These are phyloP conservation scores for Ophiocordyceps camponoti-saundersi DNA, from an alignment of 2,329 filamentous ascomycete genomes.

Conservation along the genomic window DNA sequence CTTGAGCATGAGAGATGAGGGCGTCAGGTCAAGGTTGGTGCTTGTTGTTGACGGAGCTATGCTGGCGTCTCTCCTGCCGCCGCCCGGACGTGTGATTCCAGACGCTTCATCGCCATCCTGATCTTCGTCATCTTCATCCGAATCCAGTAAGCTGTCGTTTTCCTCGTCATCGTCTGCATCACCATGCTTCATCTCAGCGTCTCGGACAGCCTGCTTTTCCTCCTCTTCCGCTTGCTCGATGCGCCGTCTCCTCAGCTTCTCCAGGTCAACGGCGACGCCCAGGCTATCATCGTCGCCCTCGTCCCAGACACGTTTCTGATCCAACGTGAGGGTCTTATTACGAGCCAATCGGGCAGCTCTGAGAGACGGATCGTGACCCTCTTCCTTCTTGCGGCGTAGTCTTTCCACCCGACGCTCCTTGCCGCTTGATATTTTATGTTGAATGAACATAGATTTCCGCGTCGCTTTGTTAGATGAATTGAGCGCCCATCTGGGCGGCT, in stretches of 20 bases:
- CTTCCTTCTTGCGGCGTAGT: conserved; percentile 66
- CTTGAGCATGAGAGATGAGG: conserved; percentile 39
- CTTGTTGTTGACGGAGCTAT: conserved; percentile 41
- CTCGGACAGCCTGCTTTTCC: conserved; percentile 25
- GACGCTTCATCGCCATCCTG: conserved; percentile 32
- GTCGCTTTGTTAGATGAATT: conserved; percentile 60
- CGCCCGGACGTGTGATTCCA: conserved; percentile 23
- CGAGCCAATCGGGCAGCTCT: conserved; percentile 54
- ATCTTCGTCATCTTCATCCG: conserved; percentile 37
- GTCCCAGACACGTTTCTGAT: conserved; percentile 83
- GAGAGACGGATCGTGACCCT: conserved; percentile 65
- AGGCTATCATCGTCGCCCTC: conserved; percentile 48
- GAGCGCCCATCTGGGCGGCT: conserved; percentile 18
- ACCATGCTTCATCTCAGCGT: conserved; percentile 21
- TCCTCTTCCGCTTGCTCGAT: conserved; percentile 35
- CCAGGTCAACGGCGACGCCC: conserved; percentile 38
- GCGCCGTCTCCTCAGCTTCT: conserved; percentile 38
- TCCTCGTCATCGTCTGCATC: conserved; percentile 37
- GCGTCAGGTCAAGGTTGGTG: conserved; percentile 47
- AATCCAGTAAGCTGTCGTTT: conserved; percentile 67
- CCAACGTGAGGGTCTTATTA: conserved; percentile 68
- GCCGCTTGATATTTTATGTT: conserved; percentile 62
- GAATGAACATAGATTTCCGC: conserved; percentile 61
- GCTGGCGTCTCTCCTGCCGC: conserved; percentile 30
- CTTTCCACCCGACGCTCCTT: conserved; percentile 60